phyloP scores from a whole-genome alignment of 768 basidiomycete genomes.

The Hygrophoropsis aurantiaca region DNA sequence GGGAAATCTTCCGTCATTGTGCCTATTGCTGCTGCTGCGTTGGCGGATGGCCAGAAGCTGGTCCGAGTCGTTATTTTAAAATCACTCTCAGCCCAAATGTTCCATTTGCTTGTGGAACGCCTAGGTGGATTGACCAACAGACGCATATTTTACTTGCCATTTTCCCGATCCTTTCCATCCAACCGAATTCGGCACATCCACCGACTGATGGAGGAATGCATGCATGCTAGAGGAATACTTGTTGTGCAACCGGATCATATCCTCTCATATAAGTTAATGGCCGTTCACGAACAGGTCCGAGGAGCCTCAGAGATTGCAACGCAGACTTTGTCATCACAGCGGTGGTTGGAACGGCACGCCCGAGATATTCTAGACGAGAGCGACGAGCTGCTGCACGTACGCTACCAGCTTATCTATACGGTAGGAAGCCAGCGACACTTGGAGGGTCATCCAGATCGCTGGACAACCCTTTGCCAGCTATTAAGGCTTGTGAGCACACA shows the following conservation, averaged over 20 bases:
- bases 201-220: constrained; percentile 22
- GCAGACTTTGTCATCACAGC: constrained; percentile 8
- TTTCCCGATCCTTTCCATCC: constrained; percentile 21
- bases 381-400: constrained; percentile 45
- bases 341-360: constrained; percentile 17
- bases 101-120: constrained; percentile 29
- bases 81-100: constrained; percentile 30
- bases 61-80: constrained; percentile 35
- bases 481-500: constrained; percentile 26
- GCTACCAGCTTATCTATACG: constrained; percentile 51
- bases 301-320: background rate
- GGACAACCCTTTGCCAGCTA: constrained; percentile 40
- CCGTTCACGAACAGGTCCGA: constrained; percentile 20
- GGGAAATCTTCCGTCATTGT: constrained; percentile 47
- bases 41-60: constrained; percentile 26
- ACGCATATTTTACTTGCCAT: constrained; percentile 32
- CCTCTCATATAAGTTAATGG: constrained; percentile 27
- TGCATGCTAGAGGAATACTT: constrained; percentile 18
- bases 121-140: constrained; percentile 32
- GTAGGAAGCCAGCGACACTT: constrained; percentile 35
- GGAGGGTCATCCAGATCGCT: constrained; percentile 44
- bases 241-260: constrained; percentile 32
- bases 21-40: constrained; percentile 22
- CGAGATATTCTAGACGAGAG: constrained; percentile 48
- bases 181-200: constrained; percentile 23